Evolutionary conservation across 1,139 yeast species (phyloP), one percentile per base, ranked within the genome.

Genomic region (Meyerozyma elateridarum): DNA sequence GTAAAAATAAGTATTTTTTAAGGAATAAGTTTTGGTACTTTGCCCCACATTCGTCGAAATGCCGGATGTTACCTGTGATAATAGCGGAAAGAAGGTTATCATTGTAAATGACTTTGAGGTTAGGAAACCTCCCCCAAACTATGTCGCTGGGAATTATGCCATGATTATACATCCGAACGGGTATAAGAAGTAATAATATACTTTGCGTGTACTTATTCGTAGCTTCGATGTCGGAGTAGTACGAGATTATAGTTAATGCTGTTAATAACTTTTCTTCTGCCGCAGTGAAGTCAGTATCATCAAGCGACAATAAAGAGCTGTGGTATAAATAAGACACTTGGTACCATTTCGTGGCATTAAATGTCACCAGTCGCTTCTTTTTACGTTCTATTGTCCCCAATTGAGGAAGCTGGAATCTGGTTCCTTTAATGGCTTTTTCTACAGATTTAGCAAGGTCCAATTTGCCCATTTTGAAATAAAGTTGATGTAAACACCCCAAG

Each of bases 371-470:
- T 6, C 14, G 17, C 8, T 5, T 12, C 11, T 17, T 18, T 18
- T 27, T 17, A 3, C 22, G 15, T 14, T 20, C 15, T 16, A n/a
- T 15, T 6, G 31, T 22, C 4, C 13, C 6, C 9, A 40, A 36
- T 25, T 73, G 76, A 4, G 74, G 75, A 18, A 67, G 46, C 26
- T 57, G 52, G 12, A 59, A 59, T 13, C 69, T 52, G 37, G 80
- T 73, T 4, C 78, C 74, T 21, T 64, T 70, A 29, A 88, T 60
- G 2, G 89, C 96, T 51, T 80, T 79, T 37, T 85, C 78, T 36
- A 87, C 70, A 34, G 87, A 83, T 45, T 79, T 80, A 12, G 94
- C 93, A 48, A 88, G 70, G 40, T 88, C 87, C 30, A 76, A 64
- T 46, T 84, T 85, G 35, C 74, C 70, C 46, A 88, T 64, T 45